These are phyloP conservation scores for Nemania bipapillata DNA, from an alignment of 2,329 filamentous ascomycete genomes.

Conservation along the genomic window DNA sequence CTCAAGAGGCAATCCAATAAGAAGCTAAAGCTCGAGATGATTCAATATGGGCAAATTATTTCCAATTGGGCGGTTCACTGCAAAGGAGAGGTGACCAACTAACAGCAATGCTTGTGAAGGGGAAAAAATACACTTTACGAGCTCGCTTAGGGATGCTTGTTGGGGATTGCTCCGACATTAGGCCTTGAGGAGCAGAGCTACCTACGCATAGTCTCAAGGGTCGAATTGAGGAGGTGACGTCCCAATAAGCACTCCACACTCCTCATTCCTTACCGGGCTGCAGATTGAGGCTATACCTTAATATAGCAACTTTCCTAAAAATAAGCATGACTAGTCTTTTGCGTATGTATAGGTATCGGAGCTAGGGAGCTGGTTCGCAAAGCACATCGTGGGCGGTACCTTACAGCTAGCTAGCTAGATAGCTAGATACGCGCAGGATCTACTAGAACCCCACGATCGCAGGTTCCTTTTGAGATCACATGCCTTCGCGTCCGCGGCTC, in stretches of 20 bases:
- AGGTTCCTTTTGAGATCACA: slow-evolving; percentile 35
- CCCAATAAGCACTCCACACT: slow-evolving; percentile 52
- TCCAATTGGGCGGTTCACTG: slow-evolving; percentile 30
- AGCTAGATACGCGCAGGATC: too few relatives aligned
- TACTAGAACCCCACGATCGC: slow-evolving; percentile 32
- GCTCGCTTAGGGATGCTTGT: slow-evolving; percentile 39
- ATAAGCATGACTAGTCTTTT: slow-evolving; percentile 46
- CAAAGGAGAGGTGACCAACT: neutral
- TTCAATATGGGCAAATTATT: neutral
- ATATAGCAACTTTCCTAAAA: slow-evolving; percentile 55
- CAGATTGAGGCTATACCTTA: slow-evolving; percentile 54
- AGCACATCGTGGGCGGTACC: slow-evolving; percentile 35
- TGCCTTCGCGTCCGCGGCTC: slow-evolving; percentile 23
- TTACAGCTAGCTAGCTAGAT: slow-evolving; percentile 37
- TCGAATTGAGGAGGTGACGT: slow-evolving; percentile 47
- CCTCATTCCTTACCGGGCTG: slow-evolving; percentile 51
- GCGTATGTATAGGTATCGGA: too few relatives aligned
- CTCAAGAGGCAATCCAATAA: slow-evolving; percentile 14
- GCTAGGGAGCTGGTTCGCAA: slow-evolving; percentile 22
- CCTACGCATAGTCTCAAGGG: too few relatives aligned
- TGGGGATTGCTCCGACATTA: too few relatives aligned
- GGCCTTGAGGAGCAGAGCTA: neutral
- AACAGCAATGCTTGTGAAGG: neutral
- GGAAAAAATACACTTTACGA: slow-evolving; percentile 29
- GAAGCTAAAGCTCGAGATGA: slow-evolving; percentile 8